Evolutionary conservation across 345 rosid genomes (phyloP), one percentile per base, ranked within the genome.

Genomic region (Syzygium oleosum): DNA sequence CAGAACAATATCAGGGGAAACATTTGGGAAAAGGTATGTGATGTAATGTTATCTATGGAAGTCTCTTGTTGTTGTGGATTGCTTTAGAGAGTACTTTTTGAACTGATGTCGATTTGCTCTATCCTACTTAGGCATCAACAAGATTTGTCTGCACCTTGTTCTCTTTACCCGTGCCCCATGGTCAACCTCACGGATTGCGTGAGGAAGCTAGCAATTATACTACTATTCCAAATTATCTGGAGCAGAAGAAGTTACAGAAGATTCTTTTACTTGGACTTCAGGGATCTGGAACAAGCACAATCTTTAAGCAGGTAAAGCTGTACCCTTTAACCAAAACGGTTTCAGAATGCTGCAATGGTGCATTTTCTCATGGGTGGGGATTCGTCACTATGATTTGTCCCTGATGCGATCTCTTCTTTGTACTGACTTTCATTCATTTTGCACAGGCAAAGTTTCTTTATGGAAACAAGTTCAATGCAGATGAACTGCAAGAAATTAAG

Each of bases 221-320:
- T 25, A 91, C 94, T 4, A 91, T 97, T 91, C 98, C 99, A 38
- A 96, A 91, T 90, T 98, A 97, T 92, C 86, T 95, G 43, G 99
- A 98, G 92, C 97, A 93, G 90, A 96, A 90, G 87, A 96, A 89
- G 87, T 91, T 88, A 54, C 98, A 98, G 89, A 98, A 95, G 92
- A 95, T 98, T 89, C 95, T 98, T 86, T 91, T 98, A 91, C 93
- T 98, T 16, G 99, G 99, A 58, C 92, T 91, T 77, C 93, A 91
- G 85, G 96, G 99, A 52, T 95, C 99, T n/a, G 99, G 99, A 92
- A 96, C 99, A 46, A 96, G 99, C 91, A 98, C 99, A 5, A 91
- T 98, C 86, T 98, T 98, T 91, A 98, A 98, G 95, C 99, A 97
- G 98, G 99, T 95, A 88, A 73, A 73, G 49, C 49, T 34, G 79